A percentile compares a stretch with the other conserved stretches of the same genome.
These are phyloP conservation scores for Medicago truncatula DNA, from an alignment of 306 rosid species.

Conservation along the genomic window MtrunA17r5.0-ANR NC_053045.1:48758501-48759000, in stretches of 20 bases:
- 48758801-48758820: slow-evolving; percentile 12
- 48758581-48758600: neutral
- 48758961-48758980: slow-evolving; percentile 36
- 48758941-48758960: slow-evolving; percentile 39
- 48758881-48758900: neutral
- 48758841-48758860: neutral
- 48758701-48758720: neutral
- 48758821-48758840: slow-evolving; percentile 30
- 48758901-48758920: slow-evolving; percentile 15
- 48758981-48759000: slow-evolving; percentile 17
- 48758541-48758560: too few species aligned
- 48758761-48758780: neutral
- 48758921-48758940: slow-evolving; percentile 12
- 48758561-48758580: neutral
- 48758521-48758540: too few species aligned
- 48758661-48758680: too few species aligned
- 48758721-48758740: neutral
- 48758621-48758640: neutral
- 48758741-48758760: too few species aligned
- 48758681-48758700: neutral
- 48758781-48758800: neutral
- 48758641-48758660: neutral
- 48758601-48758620: neutral
- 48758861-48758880: neutral
- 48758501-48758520: neutral